Conservation (phyloP, 176 grass and related monocot genomes). For the Pharus latifolius region DNA sequence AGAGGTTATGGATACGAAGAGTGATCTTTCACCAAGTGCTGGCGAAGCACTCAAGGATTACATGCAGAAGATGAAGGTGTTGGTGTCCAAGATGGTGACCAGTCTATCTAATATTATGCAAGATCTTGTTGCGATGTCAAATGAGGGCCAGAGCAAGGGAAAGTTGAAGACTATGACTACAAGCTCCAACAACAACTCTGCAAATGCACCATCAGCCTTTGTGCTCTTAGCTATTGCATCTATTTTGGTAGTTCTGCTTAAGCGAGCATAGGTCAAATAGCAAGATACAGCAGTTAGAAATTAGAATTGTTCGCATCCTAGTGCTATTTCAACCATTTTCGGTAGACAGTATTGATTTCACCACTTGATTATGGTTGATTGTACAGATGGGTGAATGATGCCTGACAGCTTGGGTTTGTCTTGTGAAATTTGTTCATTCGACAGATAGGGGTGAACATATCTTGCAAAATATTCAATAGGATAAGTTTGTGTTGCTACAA, state of each 20-base stretch:
- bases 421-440: neutral
- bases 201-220: constrained; percentile 18
- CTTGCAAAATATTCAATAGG: no score
- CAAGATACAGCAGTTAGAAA: neutral
- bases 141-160: constrained; percentile 26
- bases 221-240: constrained; percentile 41
- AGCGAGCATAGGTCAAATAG: constrained; percentile 21
- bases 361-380: neutral
- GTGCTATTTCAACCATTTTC: no score
- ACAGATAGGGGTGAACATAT: neutral
- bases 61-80: constrained; percentile 28
- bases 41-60: constrained; percentile 22
- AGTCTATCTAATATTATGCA: constrained; percentile 56
- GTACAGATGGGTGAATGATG: neutral
- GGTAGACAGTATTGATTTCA: no score
- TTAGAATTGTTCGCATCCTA: no score
- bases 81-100: constrained; percentile 40
- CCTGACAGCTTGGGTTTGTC: neutral
- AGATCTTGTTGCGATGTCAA: constrained; percentile 21
- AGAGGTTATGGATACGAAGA: constrained; percentile 2
- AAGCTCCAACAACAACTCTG: constrained; percentile 20
- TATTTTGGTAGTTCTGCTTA: constrained; percentile 53
- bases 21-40: neutral
- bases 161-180: constrained; percentile 21
- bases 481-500: no score